These are phyloP conservation scores for Discostella stelligeroides DNA, from an alignment of 108 stramenopile genomes.

Conservation along the genomic window DNA sequence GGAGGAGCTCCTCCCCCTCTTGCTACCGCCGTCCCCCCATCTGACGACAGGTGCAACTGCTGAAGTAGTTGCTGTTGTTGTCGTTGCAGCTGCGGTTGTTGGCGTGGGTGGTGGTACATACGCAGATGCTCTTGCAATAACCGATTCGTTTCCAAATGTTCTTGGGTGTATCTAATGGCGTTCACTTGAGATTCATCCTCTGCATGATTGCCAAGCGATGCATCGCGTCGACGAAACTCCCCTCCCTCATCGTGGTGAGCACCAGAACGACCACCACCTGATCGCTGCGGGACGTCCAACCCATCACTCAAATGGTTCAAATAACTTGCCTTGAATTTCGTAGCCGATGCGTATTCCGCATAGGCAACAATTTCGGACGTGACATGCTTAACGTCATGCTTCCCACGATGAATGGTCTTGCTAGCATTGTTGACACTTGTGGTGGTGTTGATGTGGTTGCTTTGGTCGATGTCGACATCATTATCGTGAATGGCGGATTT, in stretches of 20 bases:
- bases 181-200: neutral
- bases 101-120: slow-evolving; percentile 6
- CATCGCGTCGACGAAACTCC: neutral
- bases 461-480: no score
- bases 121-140: slow-evolving; percentile 37
- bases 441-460: no score
- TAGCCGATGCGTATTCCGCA: slow-evolving; percentile 64
- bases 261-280: neutral
- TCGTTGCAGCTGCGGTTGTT: neutral
- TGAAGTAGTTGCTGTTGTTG: no score
- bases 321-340: slow-evolving; percentile 70
- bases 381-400: slow-evolving; percentile 5
- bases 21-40: neutral
- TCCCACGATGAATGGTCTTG: no score
- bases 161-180: slow-evolving; percentile 8
- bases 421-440: no score
- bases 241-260: neutral
- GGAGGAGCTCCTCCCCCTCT: slow-evolving; percentile 9
- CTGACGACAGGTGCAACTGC: neutral
- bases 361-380: slow-evolving; percentile 55
- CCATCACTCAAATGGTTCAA: slow-evolving; percentile 64
- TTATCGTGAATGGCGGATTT: no score
- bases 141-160: slow-evolving; percentile 44
- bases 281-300: neutral
- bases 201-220: neutral